Evolutionary conservation across 192 early-diverging fungal species (phyloP), one percentile per base, ranked within the genome.

Genomic region (Martensiomyces pterosporus): DNA sequence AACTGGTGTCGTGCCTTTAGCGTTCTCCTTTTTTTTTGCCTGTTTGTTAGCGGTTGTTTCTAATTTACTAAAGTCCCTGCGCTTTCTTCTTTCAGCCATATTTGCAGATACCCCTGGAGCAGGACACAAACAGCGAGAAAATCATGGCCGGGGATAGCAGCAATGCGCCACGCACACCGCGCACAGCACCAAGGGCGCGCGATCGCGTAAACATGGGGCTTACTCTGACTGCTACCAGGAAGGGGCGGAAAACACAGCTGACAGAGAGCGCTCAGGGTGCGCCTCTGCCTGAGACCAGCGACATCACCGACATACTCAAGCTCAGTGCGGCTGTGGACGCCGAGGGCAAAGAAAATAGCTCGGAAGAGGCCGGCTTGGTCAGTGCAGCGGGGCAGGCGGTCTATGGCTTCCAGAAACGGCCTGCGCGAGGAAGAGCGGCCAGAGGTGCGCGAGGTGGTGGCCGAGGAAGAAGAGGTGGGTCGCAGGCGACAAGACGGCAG

Each of bases 331-430:
- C 54, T 8, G 49, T 60, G 1, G 62, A 73, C 10, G 49, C 53
- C n/a, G 69, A 73, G 0, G 69, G 65, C 58, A 73, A 73, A 24
- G 69, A 73, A 24, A 73, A 73, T 47, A 65, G 62, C 49, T 73
- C 61, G 0, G 69, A 73, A 24, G 69, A 73, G 22, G 46, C 57
- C 1, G 24, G 40, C 6, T 46, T 50, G 0, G 29, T 43, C 22
- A 52, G 53, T 19, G 40, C 44, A 9, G 57, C 47, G 12, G 69
- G 69, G 1, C 57, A 72, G 51, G 43, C 43, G 1, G 57, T 72
- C 7, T 72, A 72, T 42, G 69, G 69, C 5, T 72, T 72, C 41
- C 69, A 72, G 42, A 59, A 55, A 24, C 52, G 46, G 3, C 42
- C 36, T 1, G 14, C 44, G n/a, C 69, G 69, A n/a, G 62, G 58